phyloP scores from a whole-genome alignment of 306 rosid genomes.

The Lithocarpus polystachyus region DNA sequence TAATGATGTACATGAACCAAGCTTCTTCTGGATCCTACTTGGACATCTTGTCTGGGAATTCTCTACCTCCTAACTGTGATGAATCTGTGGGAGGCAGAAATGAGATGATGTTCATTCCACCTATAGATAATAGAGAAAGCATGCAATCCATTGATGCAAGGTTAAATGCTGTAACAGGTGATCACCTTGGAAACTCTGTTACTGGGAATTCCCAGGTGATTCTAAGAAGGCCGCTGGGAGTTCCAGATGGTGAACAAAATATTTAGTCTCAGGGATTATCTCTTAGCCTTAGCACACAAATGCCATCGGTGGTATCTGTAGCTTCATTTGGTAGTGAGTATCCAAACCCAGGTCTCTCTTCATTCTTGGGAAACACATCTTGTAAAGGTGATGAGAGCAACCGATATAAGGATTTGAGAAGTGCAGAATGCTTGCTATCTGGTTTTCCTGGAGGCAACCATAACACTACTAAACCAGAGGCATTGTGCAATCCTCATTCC shows the following conservation, averaged over 20 bases:
- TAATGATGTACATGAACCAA: conserved; percentile 63
- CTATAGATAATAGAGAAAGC: conserved; percentile 33
- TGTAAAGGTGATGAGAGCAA: conserved; percentile 41
- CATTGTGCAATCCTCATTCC: conserved; percentile 39
- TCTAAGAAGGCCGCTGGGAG: conserved; percentile 35
- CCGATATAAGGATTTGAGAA: conserved; percentile 35
- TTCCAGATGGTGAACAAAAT: conserved; percentile 41
- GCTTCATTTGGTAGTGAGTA: conserved; percentile 59
- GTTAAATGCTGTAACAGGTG: conserved; percentile 20
- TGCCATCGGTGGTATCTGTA: conserved; percentile 42
- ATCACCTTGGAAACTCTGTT: conserved; percentile 32
- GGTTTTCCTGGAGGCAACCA: conserved; percentile 37
- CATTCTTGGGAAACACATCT: conserved; percentile 36
- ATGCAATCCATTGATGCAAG: conserved; percentile 37
- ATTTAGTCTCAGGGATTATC: conserved; percentile 71
- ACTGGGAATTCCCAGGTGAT: conserved; percentile 26
- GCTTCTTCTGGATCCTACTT: conserved; percentile 60
- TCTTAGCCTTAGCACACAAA: conserved; percentile 73
- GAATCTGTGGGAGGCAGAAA: conserved; percentile 51
- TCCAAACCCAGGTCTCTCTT: conserved; percentile 37
- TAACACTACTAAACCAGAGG: conserved; percentile 42
- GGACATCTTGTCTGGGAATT: conserved; percentile 40
- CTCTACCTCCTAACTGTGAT: conserved; percentile 39
- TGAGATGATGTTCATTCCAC: conserved; percentile 63
- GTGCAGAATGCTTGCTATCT: conserved; percentile 47